Percentiles rank a stretch among this genome's conserved stretches.
Evolutionary conservation across 257 asterid species (phyloP).

Genomic region (Nicotiana tomentosiformis): DNA sequence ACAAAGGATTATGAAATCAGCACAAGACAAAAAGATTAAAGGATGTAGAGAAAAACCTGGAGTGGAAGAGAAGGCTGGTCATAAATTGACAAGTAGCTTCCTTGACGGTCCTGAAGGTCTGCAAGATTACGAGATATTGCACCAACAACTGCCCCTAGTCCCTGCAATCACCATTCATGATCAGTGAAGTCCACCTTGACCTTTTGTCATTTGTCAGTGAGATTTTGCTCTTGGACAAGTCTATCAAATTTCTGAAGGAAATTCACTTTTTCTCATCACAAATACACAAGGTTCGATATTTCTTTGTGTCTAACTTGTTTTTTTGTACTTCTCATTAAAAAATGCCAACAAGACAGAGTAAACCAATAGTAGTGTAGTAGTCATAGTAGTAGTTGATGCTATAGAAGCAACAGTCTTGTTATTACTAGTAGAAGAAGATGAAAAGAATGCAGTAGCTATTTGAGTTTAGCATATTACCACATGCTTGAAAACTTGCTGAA

Average conservation of each 20-base stretch:
- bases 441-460: neutral
- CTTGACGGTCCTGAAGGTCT: conserved; percentile 93
- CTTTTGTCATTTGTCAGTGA: neutral
- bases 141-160: conserved; percentile 98
- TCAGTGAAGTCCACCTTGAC: neutral
- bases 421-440: neutral
- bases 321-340: neutral
- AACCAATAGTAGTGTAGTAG: neutral
- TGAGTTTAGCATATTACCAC: conserved; percentile 61
- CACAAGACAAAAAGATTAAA: neutral
- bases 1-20: neutral
- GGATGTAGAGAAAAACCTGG: conserved; percentile 38
- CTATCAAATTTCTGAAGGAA: neutral
- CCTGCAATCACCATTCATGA: conserved; percentile 42
- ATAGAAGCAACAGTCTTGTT: neutral
- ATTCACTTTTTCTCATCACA: neutral
- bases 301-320: neutral
- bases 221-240: neutral
- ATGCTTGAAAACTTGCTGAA: conserved; percentile 95
- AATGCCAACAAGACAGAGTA: neutral
- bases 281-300: neutral
- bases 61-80: conserved; percentile 83
- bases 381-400: conserved; percentile 2
- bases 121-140: conserved; percentile 96
- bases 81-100: conserved; percentile 94